Percentiles rank a stretch among this genome's conserved stretches.
Conservation (phyloP, 1,284 basidiomycete species). For the Kwoniella shivajii region DNA sequence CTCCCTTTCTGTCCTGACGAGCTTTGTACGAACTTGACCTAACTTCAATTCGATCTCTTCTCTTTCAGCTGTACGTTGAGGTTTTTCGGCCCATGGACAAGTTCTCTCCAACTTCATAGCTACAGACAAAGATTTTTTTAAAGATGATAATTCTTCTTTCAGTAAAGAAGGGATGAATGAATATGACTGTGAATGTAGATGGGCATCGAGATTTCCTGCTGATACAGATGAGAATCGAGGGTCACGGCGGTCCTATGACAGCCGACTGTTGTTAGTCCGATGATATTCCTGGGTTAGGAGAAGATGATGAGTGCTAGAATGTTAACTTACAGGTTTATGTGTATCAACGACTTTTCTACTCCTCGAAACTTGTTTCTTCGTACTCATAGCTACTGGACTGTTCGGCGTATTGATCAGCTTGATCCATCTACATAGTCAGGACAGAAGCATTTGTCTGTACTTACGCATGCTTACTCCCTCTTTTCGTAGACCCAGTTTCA, state of each 20-base stretch:
- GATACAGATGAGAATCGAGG: slow-evolving; percentile 80
- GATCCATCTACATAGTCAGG: neutral
- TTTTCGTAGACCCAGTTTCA: slow-evolving; percentile 13
- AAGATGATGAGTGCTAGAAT: too few species aligned
- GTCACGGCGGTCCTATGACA: slow-evolving; percentile 80
- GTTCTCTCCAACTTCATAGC: slow-evolving; percentile 68
- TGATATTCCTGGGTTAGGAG: too few species aligned
- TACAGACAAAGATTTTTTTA: slow-evolving; percentile 68
- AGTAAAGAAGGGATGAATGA: slow-evolving; percentile 74
- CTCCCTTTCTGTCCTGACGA: slow-evolving; percentile 74
- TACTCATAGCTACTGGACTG: slow-evolving; percentile 80
- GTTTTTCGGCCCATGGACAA: slow-evolving; percentile 66
- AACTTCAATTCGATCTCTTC: slow-evolving; percentile 74
- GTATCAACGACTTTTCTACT: slow-evolving; percentile 74
- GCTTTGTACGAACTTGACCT: slow-evolving; percentile 73
- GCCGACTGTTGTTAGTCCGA: too few species aligned
- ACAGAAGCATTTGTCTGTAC: slow-evolving; percentile 44
- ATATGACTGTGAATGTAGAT: slow-evolving; percentile 75
- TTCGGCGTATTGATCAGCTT: slow-evolving; percentile 3
- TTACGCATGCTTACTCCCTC: slow-evolving; percentile 85
- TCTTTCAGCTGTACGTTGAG: slow-evolving; percentile 70
- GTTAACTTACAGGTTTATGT: slow-evolving; percentile 63
- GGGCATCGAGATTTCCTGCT: slow-evolving; percentile 68
- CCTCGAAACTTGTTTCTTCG: slow-evolving; percentile 83
- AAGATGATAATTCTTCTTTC: slow-evolving; percentile 65